These are phyloP conservation scores for Neurospora pannonica DNA, from an alignment of 495 filamentous ascomycete genomes.

Conservation along the genomic window DNA sequence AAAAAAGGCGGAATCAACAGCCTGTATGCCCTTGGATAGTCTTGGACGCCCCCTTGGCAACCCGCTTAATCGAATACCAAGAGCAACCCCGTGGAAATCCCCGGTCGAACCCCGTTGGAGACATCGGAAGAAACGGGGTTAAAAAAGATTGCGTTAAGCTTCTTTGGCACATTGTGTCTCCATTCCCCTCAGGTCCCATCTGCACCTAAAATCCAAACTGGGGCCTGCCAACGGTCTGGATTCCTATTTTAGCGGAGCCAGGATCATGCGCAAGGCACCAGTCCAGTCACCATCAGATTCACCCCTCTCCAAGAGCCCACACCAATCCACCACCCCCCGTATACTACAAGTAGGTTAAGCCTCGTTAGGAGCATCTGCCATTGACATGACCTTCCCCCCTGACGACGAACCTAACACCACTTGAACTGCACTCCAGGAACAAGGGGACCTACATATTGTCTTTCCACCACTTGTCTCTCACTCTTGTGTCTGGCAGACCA, in stretches of 20 bases:
- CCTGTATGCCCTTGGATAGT: slow-evolving; percentile 10
- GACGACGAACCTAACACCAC: neutral
- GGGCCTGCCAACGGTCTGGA: slow-evolving; percentile 11
- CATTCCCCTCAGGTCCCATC: neutral
- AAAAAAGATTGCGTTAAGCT: slow-evolving; percentile 8
- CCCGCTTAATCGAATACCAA: neutral
- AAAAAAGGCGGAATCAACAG: slow-evolving; percentile 11
- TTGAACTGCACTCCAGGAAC: slow-evolving; percentile 1
- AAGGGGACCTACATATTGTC: neutral
- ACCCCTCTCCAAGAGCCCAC: neutral
- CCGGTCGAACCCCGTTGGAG: neutral
- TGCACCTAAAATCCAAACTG: neutral
- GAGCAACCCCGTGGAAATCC: neutral
- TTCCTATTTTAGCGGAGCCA: slow-evolving; percentile 8
- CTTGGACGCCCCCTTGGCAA: neutral
- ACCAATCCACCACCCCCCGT: neutral
- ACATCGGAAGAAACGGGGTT: neutral
- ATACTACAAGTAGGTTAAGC: neutral
- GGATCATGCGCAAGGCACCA: slow-evolving; percentile 17
- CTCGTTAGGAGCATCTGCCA: neutral
- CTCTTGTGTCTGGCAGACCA: neutral
- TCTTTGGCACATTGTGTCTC: neutral
- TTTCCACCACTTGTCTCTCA: neutral
- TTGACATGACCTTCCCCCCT: neutral
- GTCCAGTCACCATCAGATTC: neutral